Evolutionary conservation across 768 basidiomycete genomes (phyloP).

Genomic region (Trichaptum fuscoviolaceum): DNA sequence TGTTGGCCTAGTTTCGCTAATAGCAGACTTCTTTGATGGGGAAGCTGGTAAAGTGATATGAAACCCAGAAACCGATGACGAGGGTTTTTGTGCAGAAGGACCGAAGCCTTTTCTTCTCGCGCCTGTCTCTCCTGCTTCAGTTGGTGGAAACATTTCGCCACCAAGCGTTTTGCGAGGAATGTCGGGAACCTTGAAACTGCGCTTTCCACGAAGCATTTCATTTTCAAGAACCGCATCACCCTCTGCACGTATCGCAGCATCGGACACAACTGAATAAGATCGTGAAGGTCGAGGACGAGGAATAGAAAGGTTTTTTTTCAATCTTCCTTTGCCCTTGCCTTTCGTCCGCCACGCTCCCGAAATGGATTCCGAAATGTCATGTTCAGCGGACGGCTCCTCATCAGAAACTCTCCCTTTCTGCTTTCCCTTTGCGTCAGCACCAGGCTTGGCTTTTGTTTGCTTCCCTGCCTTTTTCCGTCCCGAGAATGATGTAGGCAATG

Average conservation of each 20-base stretch:
- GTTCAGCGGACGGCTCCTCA: constrained; percentile 11
- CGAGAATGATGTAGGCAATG: background rate
- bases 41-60: background rate
- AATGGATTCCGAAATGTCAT: constrained; percentile 2
- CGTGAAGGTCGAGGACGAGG: constrained; percentile 3
- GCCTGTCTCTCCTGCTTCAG: background rate
- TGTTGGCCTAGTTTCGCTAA: background rate
- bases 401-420: constrained; percentile 22
- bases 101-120: background rate
- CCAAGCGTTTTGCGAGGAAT: background rate
- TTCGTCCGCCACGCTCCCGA: constrained; percentile 9
- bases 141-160: background rate
- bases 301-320: constrained; percentile 12
- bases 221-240: background rate
- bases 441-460: constrained; percentile 8
- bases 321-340: constrained; percentile 8
- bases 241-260: background rate
- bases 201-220: background rate
- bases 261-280: constrained; percentile 2
- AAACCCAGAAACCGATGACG: background rate
- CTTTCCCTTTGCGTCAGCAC: constrained; percentile 27
- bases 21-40: background rate
- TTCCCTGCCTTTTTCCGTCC: background rate
- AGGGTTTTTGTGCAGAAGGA: background rate
- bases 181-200: background rate